Base-by-base conservation (phyloP, 306 rosid genomes). In the Quercus engelmannii region DNA sequence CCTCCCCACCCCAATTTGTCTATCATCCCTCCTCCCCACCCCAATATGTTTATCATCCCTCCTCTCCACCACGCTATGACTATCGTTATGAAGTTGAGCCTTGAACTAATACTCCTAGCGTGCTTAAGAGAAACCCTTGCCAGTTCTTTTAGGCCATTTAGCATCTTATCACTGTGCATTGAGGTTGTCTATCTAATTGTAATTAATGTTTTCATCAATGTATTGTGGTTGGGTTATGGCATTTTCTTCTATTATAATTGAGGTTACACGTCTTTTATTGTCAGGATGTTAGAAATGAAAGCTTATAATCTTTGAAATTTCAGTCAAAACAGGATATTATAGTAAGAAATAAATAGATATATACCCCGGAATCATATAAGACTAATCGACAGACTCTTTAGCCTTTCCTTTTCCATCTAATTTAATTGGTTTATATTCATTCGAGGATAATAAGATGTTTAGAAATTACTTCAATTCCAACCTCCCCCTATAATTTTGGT, bases 41-140 rank as follows among this genome's bases (percentile, higher is more conserved):
- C 26, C 90, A 84, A 17, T 88, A 81, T 51, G 76, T 55, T 1
- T 83, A 85, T 41, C 74, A 79, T 64, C 69, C 85, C 79, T 9
- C 78, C 64, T 6, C 84, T 84, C 30, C 82, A 55, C 33, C 82
- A 12, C 81, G 28, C 11, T 86, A 89, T 78, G 68, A 19, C 21
- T 86, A 90, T 87, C 85, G 86, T 43, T 78, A 90, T 14, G 82
- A 86, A 33, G 71, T 14, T 81, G 85, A 87, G 55, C 89, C 87
- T 74, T 90, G 85, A 89, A 64, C 69, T 57, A 43, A 58, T 46
- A 19, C 30, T 31, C 76, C 72, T 46, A 17, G 65, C 20, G 28
- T 86, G 78, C 84, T 58, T 62, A 56, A 30, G 76, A 49, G 79
- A 73, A 64, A 80, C 71, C 43, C 79, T 71, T 31, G 51, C 84